Base-by-base conservation (phyloP, 2,329 filamentous ascomycete species). In the Pseudovirgaria hyperparasitica region DNA sequence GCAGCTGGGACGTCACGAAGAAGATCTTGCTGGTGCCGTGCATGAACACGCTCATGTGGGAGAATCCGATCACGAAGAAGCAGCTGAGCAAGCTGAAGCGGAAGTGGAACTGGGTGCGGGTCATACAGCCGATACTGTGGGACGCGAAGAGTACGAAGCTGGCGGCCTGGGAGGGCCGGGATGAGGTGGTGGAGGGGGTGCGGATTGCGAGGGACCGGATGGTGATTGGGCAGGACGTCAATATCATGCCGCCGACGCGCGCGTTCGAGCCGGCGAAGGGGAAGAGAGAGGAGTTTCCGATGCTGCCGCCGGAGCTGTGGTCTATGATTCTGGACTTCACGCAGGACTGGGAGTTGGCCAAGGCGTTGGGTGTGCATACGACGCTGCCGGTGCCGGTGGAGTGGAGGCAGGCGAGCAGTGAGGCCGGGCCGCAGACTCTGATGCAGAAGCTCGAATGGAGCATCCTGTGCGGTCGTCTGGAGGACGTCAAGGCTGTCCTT, bases 11-110 rank as follows among this genome's bases (percentile, higher is more conserved):
- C 42, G 74, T 79, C 1, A 77, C 76, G 5, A 93, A 93, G 57
- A 80, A 78, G 41, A 79, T 92, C 16, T 58, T 93, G 26, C 60
- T 94, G 31, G 76, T 92, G 5, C 85, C 86, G 0, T 82, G 82
- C 37, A 92, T 94, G 85, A 87, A 81, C 18, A 73, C 72, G 2
- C 69, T 80, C 33, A 85, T 87, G 73, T 92, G 84, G 84, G 76
- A 86, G 46, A 85, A 90, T 43, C 84, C 85, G 3, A 76, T 86
- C 57, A 92, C 82, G 10, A 82, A 81, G 57, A 79, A 84, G 43
- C 85, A 93, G 47, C 67, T 93, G 34, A 78, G 72, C 53, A 90
- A 92, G 55, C 72, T 93, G 22, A 69, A 76, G 37, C 65, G 72
- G 36, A 86, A 84, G 50, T 92, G 82, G 82, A 76, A 76, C 28